phyloP scores from a whole-genome alignment of 2,329 filamentous ascomycete species.

The Penicillium sp. region DNA sequence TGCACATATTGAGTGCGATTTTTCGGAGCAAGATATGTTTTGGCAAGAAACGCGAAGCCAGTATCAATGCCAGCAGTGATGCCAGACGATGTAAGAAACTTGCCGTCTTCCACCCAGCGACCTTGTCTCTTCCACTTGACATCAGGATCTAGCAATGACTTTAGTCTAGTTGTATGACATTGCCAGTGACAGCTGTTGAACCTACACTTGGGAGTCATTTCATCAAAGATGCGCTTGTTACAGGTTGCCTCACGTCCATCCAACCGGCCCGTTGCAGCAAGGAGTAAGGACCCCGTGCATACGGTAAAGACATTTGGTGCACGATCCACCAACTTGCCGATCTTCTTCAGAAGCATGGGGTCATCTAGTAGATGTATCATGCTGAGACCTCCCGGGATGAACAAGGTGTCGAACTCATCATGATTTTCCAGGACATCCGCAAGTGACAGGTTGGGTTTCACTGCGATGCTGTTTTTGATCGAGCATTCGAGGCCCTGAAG shows the following conservation, averaged over 20 bases:
- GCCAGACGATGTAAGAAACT: slow-evolving; percentile 11
- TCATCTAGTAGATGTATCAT: slow-evolving; percentile 2
- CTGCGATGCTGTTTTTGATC: neutral
- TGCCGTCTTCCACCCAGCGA: slow-evolving; percentile 12
- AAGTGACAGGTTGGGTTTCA: neutral
- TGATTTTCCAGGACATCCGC: neutral
- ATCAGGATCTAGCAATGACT: neutral
- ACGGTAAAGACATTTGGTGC: neutral
- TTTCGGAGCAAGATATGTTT: slow-evolving; percentile 2
- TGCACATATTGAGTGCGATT: neutral
- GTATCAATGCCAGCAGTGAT: slow-evolving; percentile 10
- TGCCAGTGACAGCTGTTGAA: neutral
- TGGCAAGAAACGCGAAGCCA: slow-evolving; percentile 8
- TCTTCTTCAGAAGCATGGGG: neutral
- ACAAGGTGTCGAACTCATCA: neutral
- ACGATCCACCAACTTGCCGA: neutral
- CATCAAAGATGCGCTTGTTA: neutral
- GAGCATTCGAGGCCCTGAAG: neutral
- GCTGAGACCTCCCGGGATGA: neutral
- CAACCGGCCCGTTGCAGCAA: neutral
- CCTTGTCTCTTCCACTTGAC: slow-evolving; percentile 8
- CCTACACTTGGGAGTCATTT: neutral
- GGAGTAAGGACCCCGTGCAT: neutral
- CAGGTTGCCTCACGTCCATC: neutral
- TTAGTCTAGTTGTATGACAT: neutral